Base-by-base conservation (phyloP, 345 rosid species). In the Camelina hispida region DNA sequence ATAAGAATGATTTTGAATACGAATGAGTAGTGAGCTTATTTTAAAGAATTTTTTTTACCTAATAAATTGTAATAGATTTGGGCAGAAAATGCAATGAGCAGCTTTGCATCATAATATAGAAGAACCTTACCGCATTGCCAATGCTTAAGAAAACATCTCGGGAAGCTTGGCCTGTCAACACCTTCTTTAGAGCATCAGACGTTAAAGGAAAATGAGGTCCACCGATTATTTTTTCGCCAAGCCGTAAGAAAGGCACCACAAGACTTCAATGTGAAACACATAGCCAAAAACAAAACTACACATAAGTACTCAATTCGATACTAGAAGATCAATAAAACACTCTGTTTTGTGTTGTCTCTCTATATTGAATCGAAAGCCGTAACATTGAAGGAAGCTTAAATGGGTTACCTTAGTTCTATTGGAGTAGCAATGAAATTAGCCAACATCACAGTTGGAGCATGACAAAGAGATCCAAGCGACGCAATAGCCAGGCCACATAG, bases 161-260 rank as follows among this genome's bases (percentile, higher is more conserved):
- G 37, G 97, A 91, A 66, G 97, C 98, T 74, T 90, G 82, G 16
- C 98, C 98, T 14, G 90, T 88, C 55, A 94, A 77, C 62, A 94
- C 96, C 79, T 83, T 90, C 91, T 87, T 91, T 75, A 94, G 57
- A 4, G 96, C 97, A 84, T 90, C 98, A 23, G 98, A 80, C 48
- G 93, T 87, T 64, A 94, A 79, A 9, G 96, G 89, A 83, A 94
- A 94, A 86, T 85, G 96, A 55, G 96, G 81, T 63, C 98, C 98
- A 18, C 97, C 97, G 3, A 86, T 63, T 12, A 94, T 38, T 38
- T 62, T 58, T 82, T 94, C 97, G 5, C 97, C 98, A 60, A 94
- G 81, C 42, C 98, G 96, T 87, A 94, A 82, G 89, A 94, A 94
- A 30, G 98, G 98, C 62, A 94, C 86, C 55, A 94, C 68, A 71